Conservation (phyloP, 192 early-diverging fungal species). For the Coemansia asiatica region DNA sequence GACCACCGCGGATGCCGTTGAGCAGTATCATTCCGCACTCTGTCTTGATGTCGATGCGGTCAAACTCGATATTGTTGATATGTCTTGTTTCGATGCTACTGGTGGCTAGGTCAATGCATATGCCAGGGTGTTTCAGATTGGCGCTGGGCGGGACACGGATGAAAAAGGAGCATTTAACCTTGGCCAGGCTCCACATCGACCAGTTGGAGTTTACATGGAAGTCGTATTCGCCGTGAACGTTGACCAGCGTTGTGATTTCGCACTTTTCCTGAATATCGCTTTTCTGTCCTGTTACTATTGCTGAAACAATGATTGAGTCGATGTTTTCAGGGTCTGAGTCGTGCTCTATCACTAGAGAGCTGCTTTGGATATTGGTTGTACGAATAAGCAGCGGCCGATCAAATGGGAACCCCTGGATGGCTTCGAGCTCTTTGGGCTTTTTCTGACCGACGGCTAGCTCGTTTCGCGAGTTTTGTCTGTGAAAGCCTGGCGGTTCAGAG, state of each 20-base stretch:
- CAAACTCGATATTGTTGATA: conserved; percentile 25
- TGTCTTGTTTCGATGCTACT: conserved; percentile 19
- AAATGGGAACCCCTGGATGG: conserved; percentile 25
- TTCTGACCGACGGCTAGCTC: conserved; percentile 19
- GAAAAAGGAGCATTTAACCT: conserved; percentile 18
- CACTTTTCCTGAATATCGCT: conserved; percentile 15
- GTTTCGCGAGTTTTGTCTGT: background rate
- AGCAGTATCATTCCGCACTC: conserved; percentile 12
- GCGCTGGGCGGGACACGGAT: conserved; percentile 17
- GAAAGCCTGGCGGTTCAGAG: background rate
- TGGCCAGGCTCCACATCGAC: conserved; percentile 24
- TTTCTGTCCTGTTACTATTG: conserved; percentile 16
- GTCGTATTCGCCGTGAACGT: conserved; percentile 32
- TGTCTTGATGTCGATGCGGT: conserved; percentile 15
- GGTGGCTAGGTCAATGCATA: conserved; percentile 18
- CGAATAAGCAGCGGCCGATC: conserved; percentile 32
- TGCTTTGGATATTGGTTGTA: conserved; percentile 15
- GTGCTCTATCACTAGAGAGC: conserved; percentile 24
- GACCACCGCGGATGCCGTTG: conserved; percentile 2
- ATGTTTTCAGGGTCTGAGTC: conserved; percentile 20
- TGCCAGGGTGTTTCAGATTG: conserved; percentile 22
- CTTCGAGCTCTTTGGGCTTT: conserved; percentile 22
- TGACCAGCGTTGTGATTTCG: conserved; percentile 13
- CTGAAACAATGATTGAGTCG: conserved; percentile 17
- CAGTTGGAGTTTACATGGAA: conserved; percentile 26